Evolutionary conservation across 345 rosid species (phyloP).

Genomic region (Populus pruinosa): DNA sequence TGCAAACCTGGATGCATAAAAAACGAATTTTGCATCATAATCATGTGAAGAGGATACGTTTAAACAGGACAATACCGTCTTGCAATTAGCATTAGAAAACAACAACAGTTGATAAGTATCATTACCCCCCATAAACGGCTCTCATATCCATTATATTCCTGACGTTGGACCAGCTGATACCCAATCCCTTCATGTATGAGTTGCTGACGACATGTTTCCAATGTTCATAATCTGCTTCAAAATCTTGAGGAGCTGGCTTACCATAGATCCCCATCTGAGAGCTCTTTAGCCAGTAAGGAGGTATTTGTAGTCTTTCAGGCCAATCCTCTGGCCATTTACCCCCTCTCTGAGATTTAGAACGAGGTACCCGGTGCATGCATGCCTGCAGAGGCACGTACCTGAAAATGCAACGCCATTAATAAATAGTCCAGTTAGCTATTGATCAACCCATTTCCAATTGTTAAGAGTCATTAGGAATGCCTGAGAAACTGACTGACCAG

Average conservation of each 20-base stretch:
- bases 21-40: neutral
- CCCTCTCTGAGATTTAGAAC: slow-evolving; percentile 51
- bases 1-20: slow-evolving; percentile 55
- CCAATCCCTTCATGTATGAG: slow-evolving; percentile 67
- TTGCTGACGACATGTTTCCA: slow-evolving; percentile 71
- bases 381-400: slow-evolving; percentile 86
- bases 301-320: slow-evolving; percentile 59
- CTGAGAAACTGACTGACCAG: slow-evolving; percentile 41
- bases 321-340: slow-evolving; percentile 70
- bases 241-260: slow-evolving; percentile 81
- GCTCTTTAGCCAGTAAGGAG: slow-evolving; percentile 80
- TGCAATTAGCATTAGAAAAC: neutral
- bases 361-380: slow-evolving; percentile 72
- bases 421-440: neutral
- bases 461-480: neutral
- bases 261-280: slow-evolving; percentile 94
- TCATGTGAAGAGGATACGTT: neutral
- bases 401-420: slow-evolving; percentile 13
- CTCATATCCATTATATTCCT: slow-evolving; percentile 94
- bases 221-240: slow-evolving; percentile 62
- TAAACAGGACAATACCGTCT: neutral
- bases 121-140: slow-evolving; percentile 90
- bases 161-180: slow-evolving; percentile 77
- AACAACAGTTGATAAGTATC: neutral
- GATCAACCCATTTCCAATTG: neutral